phyloP scores from a whole-genome alignment of 2,329 filamentous ascomycete genomes.

The Blumeria graminis region DNA sequence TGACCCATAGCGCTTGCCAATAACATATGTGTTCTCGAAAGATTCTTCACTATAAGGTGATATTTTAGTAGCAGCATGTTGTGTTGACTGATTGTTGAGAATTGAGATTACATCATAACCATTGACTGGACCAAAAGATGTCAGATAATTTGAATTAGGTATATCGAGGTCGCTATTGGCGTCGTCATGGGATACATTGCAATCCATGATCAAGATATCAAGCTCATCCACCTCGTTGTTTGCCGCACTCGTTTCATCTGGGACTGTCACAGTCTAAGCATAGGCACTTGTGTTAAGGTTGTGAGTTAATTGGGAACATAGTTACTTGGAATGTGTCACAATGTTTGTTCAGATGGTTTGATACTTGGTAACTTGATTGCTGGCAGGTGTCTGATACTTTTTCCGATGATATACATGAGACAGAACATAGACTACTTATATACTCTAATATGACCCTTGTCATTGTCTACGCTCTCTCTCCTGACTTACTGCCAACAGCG shows the following conservation, averaged over 20 bases:
- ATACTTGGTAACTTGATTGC: too few species aligned
- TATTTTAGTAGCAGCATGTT: not conserved
- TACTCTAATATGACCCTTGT: too few species aligned
- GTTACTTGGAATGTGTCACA: too few species aligned
- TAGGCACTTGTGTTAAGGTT: too few species aligned
- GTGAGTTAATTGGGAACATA: too few species aligned
- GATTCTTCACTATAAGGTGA: not conserved
- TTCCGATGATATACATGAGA: too few species aligned
- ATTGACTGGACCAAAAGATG: not conserved
- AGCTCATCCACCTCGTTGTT: not conserved
- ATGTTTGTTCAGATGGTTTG: too few species aligned
- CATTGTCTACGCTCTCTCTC: too few species aligned
- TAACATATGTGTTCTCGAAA: not conserved
- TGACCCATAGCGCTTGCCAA: not conserved
- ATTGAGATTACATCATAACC: not conserved
- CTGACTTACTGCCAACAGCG: too few species aligned
- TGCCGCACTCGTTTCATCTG: not conserved
- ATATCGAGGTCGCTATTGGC: not conserved
- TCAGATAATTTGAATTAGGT: not conserved
- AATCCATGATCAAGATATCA: constrained; percentile 1
- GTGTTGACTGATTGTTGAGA: not conserved
- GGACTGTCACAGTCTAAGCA: too few species aligned
- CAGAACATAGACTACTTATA: too few species aligned
- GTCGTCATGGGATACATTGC: not conserved
- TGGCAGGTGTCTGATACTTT: too few species aligned